Conservation (phyloP, 2,329 filamentous ascomycete species). For the Fusarium goolgardi region DNA sequence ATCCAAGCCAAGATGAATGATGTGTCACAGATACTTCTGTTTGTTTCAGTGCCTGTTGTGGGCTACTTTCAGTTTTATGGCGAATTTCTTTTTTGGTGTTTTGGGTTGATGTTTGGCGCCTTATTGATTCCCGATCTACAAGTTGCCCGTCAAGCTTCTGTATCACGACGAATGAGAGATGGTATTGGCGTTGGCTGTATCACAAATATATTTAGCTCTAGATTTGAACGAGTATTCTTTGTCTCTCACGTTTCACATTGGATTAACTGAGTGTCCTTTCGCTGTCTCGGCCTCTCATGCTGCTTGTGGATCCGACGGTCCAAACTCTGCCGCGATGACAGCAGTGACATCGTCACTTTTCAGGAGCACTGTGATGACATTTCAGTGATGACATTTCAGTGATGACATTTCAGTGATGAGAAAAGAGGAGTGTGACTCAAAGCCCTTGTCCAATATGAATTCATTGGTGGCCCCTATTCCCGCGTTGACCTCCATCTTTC, state of each 20-base stretch:
- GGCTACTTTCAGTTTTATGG: constrained; percentile 16
- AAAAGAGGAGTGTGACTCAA: background rate
- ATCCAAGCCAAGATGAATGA: background rate
- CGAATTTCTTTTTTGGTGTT: constrained; percentile 37
- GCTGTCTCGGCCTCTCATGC: constrained; percentile 8
- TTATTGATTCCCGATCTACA: constrained; percentile 37
- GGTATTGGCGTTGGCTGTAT: constrained; percentile 40
- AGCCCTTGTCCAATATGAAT: background rate
- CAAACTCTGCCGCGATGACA: constrained; percentile 18
- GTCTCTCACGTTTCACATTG: constrained; percentile 25
- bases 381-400: background rate
- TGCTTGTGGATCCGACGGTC: constrained; percentile 7
- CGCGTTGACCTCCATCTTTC: constrained; percentile 1
- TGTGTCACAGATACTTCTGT: constrained; percentile 12
- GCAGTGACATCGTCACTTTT: constrained; percentile 1
- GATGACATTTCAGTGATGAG: background rate
- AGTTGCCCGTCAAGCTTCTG: constrained; percentile 27
- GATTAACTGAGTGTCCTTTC: constrained; percentile 10
- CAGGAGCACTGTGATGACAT: background rate
- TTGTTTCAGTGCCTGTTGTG: constrained; percentile 13
- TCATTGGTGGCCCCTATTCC: background rate
- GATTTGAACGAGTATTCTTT: constrained; percentile 31
- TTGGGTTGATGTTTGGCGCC: constrained; percentile 24
- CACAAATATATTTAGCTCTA: constrained; percentile 36
- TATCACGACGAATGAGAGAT: constrained; percentile 38